Conservation (phyloP, 2,329 filamentous ascomycete genomes). For the Calonectria pteridis region DNA sequence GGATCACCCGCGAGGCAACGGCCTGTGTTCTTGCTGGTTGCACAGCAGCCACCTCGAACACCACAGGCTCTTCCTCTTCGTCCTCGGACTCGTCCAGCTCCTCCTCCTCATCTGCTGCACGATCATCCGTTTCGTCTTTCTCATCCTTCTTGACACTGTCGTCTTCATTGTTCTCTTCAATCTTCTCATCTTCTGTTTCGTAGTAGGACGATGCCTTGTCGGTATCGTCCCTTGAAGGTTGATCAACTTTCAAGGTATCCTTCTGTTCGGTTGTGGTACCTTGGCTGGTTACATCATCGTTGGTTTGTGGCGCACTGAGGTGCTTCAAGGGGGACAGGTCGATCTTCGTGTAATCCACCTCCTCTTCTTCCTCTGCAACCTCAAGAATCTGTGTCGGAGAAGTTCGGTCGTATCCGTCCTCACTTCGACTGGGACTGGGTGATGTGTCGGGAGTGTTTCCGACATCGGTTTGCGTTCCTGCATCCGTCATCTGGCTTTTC, state of each 20-base stretch:
- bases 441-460: conserved; percentile 65
- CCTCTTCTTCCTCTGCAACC: conserved; percentile 60
- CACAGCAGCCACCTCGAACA: conserved; percentile 75
- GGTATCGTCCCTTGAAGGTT: conserved; percentile 36
- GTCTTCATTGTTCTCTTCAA: conserved; percentile 36
- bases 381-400: conserved; percentile 55
- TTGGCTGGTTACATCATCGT: conserved; percentile 38
- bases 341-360: conserved; percentile 71
- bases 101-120: conserved; percentile 64
- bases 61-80: conserved; percentile 73
- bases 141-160: conserved; percentile 48
- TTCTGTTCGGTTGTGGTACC: conserved; percentile 37
- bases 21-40: conserved; percentile 68
- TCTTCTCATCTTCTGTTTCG: conserved; percentile 39
- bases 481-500: conserved; percentile 77
- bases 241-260: conserved; percentile 38
- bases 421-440: conserved; percentile 66
- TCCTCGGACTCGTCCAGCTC: conserved; percentile 51
- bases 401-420: conserved; percentile 61
- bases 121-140: conserved; percentile 49
- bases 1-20: conserved; percentile 74
- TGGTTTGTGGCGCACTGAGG: conserved; percentile 51
- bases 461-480: conserved; percentile 73
- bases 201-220: conserved; percentile 43
- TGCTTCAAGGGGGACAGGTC: conserved; percentile 64